Evolutionary conservation across 1,139 yeast genomes (phyloP), one percentile per base, ranked within the genome.

Genomic region (Candida sp.): DNA sequence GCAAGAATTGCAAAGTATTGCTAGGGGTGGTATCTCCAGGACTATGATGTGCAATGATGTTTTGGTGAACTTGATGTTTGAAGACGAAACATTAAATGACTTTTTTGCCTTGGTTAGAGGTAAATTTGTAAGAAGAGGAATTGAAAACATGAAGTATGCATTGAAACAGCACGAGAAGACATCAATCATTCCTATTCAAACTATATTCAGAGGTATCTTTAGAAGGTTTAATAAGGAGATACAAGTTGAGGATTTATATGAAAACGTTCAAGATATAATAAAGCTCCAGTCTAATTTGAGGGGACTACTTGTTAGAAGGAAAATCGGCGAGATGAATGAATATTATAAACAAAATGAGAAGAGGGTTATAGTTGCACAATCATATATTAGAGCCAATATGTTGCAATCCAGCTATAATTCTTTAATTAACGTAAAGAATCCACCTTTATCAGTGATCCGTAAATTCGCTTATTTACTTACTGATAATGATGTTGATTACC

Each of bases 401-500:
- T 84, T 86, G 43, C 85, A 85, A 25, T 75, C 71, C 39, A 95
- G 96, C 0, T 93, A 88, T 63, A 79, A 77, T 49, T 79, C 87
- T 4, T 71, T 93, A 45, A 79, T 87, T 36, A 75, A 78, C 9
- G 82, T 79, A 60, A 77, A 75, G 39, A 84, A 85, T 54, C 98
- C 99, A 0, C 86, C 95, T 0, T 64, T 95, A 39, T 65, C 82
- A 22, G 87, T 90, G 0, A 84, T 95, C 35, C 79, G 83, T 53
- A 83, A 81, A 46, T 95, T 90, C 63, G 87, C 93, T 1, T 81
- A 82, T 50, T 65, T 93, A 38, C 68, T 93, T 40, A 86, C 88
- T 46, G 93, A 85, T 50, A 81, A 81, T 45, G 93, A 86, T 45
- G 64, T 68, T 30, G 96, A 88, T 56, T 85, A 82, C 58, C 86